Evolutionary conservation across 1,284 basidiomycete genomes (phyloP).

Genomic region (Inonotus obliquus): DNA sequence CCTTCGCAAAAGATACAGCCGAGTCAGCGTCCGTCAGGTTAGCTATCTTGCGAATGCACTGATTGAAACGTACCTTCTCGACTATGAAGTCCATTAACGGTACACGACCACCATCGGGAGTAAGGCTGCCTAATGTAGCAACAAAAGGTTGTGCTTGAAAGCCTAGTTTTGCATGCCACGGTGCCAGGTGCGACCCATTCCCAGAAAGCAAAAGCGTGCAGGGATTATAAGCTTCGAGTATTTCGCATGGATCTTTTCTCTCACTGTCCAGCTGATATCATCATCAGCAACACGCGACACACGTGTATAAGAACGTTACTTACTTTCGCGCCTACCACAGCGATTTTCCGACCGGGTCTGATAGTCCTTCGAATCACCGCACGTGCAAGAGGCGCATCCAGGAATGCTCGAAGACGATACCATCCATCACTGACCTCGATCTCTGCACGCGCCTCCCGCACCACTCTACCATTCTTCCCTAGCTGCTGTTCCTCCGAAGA

Average conservation of each 20-base stretch:
- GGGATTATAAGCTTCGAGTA: constrained; percentile 76
- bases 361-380: constrained; percentile 69
- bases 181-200: constrained; percentile 81
- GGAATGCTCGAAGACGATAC: constrained; percentile 79
- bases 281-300: background rate
- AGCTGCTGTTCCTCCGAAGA: constrained; percentile 42
- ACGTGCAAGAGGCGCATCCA: constrained; percentile 70
- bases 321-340: constrained; percentile 76
- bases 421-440: constrained; percentile 94
- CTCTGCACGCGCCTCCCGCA: constrained; percentile 37
- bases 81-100: constrained; percentile 75
- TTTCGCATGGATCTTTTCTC: constrained; percentile 74
- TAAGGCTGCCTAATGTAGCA: constrained; percentile 76
- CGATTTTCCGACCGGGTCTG: constrained; percentile 78
- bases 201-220: constrained; percentile 67
- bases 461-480: background rate
- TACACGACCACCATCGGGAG: constrained; percentile 77
- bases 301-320: constrained; percentile 23
- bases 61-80: constrained; percentile 44
- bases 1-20: constrained; percentile 34
- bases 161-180: constrained; percentile 87
- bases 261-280: constrained; percentile 58
- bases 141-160: constrained; percentile 56
- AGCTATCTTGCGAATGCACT: constrained; percentile 22
- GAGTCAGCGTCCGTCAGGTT: constrained; percentile 33